phyloP scores from a whole-genome alignment of 1,284 basidiomycete species.

The Golubevia pallescens region DNA sequence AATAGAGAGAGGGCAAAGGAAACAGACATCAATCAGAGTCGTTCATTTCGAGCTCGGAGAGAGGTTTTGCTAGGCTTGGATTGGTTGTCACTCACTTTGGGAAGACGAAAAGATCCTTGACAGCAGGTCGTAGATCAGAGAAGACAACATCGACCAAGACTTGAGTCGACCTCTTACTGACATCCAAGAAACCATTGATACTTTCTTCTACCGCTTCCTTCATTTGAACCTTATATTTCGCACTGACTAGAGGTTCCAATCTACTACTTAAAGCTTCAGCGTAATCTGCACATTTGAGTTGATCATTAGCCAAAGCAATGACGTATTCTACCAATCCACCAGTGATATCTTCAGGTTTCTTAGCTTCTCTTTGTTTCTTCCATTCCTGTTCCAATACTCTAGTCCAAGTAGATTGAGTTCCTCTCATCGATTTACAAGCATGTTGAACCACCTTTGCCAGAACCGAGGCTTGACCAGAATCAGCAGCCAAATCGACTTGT shows the following conservation, averaged over 20 bases:
- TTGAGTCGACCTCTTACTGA: conserved; percentile 58
- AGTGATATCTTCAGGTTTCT: conserved; percentile 52
- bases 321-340: conserved; percentile 64
- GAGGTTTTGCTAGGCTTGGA: no score
- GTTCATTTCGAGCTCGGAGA: neutral
- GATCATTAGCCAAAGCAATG: conserved; percentile 61
- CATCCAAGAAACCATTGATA: conserved; percentile 61
- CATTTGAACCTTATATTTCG: conserved; percentile 50
- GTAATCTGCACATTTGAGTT: conserved; percentile 59
- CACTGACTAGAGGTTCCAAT: conserved; percentile 44
- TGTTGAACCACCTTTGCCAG: conserved; percentile 52
- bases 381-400: conserved; percentile 57
- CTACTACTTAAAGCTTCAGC: conserved; percentile 47
- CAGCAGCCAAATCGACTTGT: conserved; percentile 57
- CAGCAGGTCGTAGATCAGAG: conserved; percentile 52
- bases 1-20: neutral
- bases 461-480: conserved; percentile 52
- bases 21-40: neutral
- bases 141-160: conserved; percentile 60
- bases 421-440: conserved; percentile 51
- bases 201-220: conserved; percentile 55
- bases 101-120: conserved; percentile 62
- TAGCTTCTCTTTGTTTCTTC: conserved; percentile 59
- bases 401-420: conserved; percentile 54
- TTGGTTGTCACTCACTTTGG: conserved; percentile 24